phyloP scores from a whole-genome alignment of 192 early-diverging fungal genomes.

The Mortierella claussenii region DNA sequence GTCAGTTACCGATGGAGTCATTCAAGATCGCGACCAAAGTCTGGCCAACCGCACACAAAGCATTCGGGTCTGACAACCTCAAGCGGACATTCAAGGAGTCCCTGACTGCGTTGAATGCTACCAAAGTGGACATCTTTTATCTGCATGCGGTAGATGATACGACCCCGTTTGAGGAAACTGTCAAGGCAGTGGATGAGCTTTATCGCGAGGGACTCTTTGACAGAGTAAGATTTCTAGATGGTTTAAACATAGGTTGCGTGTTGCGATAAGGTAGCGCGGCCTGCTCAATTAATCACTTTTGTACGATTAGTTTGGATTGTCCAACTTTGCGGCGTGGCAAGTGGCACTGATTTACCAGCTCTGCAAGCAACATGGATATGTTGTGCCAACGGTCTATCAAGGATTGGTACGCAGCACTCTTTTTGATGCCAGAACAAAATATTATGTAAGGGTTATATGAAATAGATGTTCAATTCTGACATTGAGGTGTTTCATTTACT shows the following conservation, averaged over 20 bases:
- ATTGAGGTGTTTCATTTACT: not conserved
- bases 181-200: slow-evolving; percentile 67
- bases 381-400: slow-evolving; percentile 55
- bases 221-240: slow-evolving; percentile 39
- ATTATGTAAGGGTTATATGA: not conserved
- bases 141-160: slow-evolving; percentile 70
- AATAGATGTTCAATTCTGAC: not conserved
- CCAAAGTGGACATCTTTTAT: slow-evolving; percentile 72
- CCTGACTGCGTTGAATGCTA: slow-evolving; percentile 58
- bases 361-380: slow-evolving; percentile 54
- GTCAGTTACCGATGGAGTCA: not conserved
- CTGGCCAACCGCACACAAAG: slow-evolving; percentile 55
- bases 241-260: slow-evolving; percentile 1
- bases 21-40: slow-evolving; percentile 69
- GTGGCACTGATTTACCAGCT: slow-evolving; percentile 48
- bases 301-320: slow-evolving; percentile 53
- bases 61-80: slow-evolving; percentile 56
- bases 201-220: slow-evolving; percentile 66
- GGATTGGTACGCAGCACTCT: slow-evolving; percentile 25
- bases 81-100: slow-evolving; percentile 45
- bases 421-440: not conserved
- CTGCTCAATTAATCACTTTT: not conserved
- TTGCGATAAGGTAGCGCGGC: not conserved
- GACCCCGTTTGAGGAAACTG: slow-evolving; percentile 63
- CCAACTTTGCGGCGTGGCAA: slow-evolving; percentile 55